Conservation (phyloP, 2,329 filamentous ascomycete genomes). For the Pyrenochaeta sp. region DNA sequence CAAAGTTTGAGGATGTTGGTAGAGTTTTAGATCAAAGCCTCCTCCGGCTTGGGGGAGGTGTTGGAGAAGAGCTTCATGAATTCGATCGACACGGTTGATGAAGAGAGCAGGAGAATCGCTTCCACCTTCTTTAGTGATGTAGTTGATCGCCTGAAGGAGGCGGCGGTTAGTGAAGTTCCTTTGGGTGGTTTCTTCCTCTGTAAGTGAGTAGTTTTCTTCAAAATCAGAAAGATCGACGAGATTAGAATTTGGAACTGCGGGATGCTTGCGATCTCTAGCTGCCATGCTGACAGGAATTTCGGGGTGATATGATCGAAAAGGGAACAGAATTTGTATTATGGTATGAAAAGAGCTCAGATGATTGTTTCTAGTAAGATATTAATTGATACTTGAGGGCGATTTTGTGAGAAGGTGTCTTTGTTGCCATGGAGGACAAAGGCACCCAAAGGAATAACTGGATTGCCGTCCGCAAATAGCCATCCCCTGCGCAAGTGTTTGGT, state of each 20-base stretch:
- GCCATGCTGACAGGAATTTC: conserved; percentile 12
- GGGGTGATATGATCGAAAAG: not conserved
- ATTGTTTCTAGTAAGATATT: not conserved
- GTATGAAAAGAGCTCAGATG: not conserved
- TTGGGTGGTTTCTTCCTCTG: conserved; percentile 5
- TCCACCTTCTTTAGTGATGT: conserved; percentile 32
- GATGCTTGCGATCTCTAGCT: not conserved
- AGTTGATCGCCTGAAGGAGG: conserved; percentile 38
- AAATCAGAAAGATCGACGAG: conserved; percentile 11
- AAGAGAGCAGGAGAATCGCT: conserved; percentile 26
- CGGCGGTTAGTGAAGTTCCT: conserved; percentile 27
- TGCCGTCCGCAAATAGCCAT: conserved; percentile 26
- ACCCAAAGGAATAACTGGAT: conserved; percentile 23
- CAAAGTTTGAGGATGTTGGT: conserved; percentile 26
- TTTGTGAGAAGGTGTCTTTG: conserved; percentile 20
- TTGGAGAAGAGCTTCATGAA: conserved; percentile 34
- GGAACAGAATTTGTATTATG: too few relatives aligned
- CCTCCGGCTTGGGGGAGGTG: conserved; percentile 19
- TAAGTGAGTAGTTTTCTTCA: conserved; percentile 7
- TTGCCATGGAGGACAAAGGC: conserved; percentile 29
- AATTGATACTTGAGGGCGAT: conserved; percentile 7
- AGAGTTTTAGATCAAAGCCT: conserved; percentile 30
- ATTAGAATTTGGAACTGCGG: conserved; percentile 3
- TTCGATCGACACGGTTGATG: conserved; percentile 32
- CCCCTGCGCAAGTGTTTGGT: conserved; percentile 12